Evolutionary conservation across 2,329 filamentous ascomycete genomes (phyloP), one percentile per base, ranked within the genome.

Genomic region (Beauveria medogensis): DNA sequence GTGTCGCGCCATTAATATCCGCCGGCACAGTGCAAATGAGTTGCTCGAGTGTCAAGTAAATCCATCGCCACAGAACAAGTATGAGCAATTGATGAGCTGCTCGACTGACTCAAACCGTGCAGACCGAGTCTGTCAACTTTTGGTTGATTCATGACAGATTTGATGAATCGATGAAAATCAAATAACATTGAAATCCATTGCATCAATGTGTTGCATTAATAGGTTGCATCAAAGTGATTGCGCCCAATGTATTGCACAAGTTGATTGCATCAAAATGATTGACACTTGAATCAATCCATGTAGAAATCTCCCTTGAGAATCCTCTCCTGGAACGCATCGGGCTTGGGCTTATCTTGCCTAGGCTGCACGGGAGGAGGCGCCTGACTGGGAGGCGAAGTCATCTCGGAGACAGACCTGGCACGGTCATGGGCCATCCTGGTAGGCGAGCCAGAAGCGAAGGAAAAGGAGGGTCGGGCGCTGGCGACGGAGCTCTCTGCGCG

Each of bases 261-360:
- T 14, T 34, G 30, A 34, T 34, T 34, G 30, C 30, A 34, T 34
- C 12, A 5, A 12, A 14, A 14, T 14, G 30, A 34, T 34, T 34
- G 30, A 14, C 30, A 37, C 34, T 37, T 37, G 12, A 47, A 63
- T 80, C 80, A 96, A 71, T 97, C 92, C 92, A 97, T 97, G 78
- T 94, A 94, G 70, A 99, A 97, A 71, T 99, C 94, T 51, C 93
- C 94, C 78, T 96, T 94, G 67, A 99, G 82, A 69, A 99, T 97
- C 67, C 95, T 86, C 81, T 99, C 94, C 75, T 97, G 92, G 78
- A 97, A 94, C 64, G 89, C 89, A 77, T 99, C 94, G 34, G 93
- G 92, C 79, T 93, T 95, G 65, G 80, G 80, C 43, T 55, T 61
- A 16, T 48, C 9, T 46, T 50, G 59, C 24, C 80, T 74, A 55